A percentile compares a stretch with the other conserved stretches of the same genome.
These are phyloP conservation scores for Sugiyamaella japonica DNA, from an alignment of 1,139 yeast species.

Conservation along the genomic window DNA sequence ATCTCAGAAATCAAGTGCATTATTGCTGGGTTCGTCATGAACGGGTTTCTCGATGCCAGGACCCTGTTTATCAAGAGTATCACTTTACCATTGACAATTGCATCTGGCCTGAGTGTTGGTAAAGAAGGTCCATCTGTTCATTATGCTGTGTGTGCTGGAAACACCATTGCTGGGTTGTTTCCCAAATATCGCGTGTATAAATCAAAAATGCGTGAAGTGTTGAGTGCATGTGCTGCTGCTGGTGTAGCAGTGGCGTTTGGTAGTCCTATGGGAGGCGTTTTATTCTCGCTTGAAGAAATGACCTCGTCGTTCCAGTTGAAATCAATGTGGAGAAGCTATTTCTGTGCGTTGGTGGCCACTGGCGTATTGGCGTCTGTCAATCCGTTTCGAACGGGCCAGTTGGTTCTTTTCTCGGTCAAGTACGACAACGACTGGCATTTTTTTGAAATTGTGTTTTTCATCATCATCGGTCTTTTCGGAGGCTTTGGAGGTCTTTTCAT, in stretches of 20 bases:
- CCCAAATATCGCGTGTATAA: constrained; percentile 45
- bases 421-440: constrained; percentile 87
- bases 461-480: constrained; percentile 82
- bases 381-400: constrained; percentile 93
- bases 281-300: constrained; percentile 82
- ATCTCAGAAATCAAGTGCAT: constrained; percentile 96
- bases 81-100: constrained; percentile 83
- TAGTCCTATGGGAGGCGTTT: constrained; percentile 92
- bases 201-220: constrained; percentile 51
- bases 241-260: constrained; percentile 95
- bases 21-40: constrained; percentile 83
- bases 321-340: constrained; percentile 89
- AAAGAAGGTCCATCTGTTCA: constrained; percentile 88
- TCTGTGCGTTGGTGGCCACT: constrained; percentile 87
- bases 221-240: constrained; percentile 87
- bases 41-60: constrained; percentile 71
- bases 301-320: constrained; percentile 68
- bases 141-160: constrained; percentile 81
- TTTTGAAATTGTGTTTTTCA: constrained; percentile 78
- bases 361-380: constrained; percentile 68
- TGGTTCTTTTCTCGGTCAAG: constrained; percentile 84
- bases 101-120: constrained; percentile 78
- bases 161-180: constrained; percentile 59
- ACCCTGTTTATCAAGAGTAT: constrained; percentile 75
- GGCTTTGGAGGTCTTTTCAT: constrained; percentile 86